Evolutionary conservation across 768 basidiomycete species (phyloP).

Genomic region (Leccinum disarticulatum): DNA sequence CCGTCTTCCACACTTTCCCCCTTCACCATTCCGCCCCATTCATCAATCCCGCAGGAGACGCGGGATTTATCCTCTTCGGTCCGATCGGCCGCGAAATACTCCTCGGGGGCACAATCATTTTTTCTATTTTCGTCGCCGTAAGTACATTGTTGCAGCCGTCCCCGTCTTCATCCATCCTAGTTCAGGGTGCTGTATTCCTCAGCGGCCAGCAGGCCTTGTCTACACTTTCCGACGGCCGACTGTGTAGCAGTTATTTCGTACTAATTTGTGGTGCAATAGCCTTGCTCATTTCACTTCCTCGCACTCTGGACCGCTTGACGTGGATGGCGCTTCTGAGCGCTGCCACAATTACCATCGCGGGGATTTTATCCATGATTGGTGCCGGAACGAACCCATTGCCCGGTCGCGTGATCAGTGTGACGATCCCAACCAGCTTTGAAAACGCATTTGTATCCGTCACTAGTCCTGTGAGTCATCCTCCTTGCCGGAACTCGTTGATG

Average conservation of each 20-base stretch:
- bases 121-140: conserved; percentile 3
- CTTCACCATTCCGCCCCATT: neutral
- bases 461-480: conserved; percentile 1
- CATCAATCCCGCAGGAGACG: conserved; percentile 1
- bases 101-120: conserved; percentile 2
- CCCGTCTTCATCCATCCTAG: neutral
- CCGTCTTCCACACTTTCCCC: neutral
- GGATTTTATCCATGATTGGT: conserved; percentile 50
- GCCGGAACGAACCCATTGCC: conserved; percentile 47
- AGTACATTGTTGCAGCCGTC: neutral
- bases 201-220: conserved; percentile 55
- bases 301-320: conserved; percentile 35
- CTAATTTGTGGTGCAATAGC: conserved; percentile 41
- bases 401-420: conserved; percentile 28
- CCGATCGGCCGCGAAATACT: conserved; percentile 6
- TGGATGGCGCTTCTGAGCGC: conserved; percentile 46
- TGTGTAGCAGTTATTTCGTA: conserved; percentile 46
- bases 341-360: conserved; percentile 43
- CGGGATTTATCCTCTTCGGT: conserved; percentile 5
- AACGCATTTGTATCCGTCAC: conserved; percentile 20
- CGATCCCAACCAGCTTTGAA: conserved; percentile 42
- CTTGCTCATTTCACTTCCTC: conserved; percentile 9
- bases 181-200: conserved; percentile 27
- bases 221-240: conserved; percentile 45
- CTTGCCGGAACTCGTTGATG: neutral